Conservation (phyloP, 768 basidiomycete genomes). For the Hydnomerulius pinastri region DNA sequence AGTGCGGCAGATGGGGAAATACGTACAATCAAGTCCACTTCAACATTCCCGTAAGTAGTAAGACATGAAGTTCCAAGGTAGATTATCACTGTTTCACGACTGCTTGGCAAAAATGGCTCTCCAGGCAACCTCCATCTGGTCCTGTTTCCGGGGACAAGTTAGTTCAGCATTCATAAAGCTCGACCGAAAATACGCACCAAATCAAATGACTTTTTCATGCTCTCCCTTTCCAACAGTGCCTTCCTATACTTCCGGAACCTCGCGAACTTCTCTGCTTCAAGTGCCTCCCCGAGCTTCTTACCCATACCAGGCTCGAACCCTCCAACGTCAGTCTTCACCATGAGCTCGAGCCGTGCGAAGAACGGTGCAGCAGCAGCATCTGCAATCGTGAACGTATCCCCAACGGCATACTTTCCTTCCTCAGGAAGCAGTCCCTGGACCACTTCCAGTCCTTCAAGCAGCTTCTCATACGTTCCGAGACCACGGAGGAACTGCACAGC, state of each 20-base stretch:
- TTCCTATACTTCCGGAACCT: conserved; percentile 49
- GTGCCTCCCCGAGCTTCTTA: conserved; percentile 38
- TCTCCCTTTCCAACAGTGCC: conserved; percentile 44
- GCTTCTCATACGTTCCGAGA: conserved; percentile 38
- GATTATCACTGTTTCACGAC: too few relatives aligned
- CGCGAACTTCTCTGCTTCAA: conserved; percentile 46
- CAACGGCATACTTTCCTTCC: conserved; percentile 36
- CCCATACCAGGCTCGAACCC: conserved; percentile 49
- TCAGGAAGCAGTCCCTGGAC: conserved; percentile 53
- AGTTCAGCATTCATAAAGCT: too few relatives aligned
- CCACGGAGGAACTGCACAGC: conserved; percentile 34
- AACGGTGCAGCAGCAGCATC: conserved; percentile 61
- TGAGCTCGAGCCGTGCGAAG: conserved; percentile 45
- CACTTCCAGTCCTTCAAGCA: conserved; percentile 44
- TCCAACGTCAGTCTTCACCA: conserved; percentile 51
- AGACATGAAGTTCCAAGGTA: too few relatives aligned
- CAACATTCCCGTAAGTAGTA: too few relatives aligned
- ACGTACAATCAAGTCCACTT: too few relatives aligned
- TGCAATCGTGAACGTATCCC: conserved; percentile 54
- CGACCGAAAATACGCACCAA: conserved; percentile 6
- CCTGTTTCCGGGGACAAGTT: too few relatives aligned
- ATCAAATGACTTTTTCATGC: conserved; percentile 7
- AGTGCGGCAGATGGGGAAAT: too few relatives aligned
- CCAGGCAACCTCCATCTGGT: too few relatives aligned
- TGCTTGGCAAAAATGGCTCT: too few relatives aligned